Percentiles rank a stretch among this genome's conserved stretches.
Conservation (phyloP, 805 yeast genomes). For the Saccharomycopsis sp. region DNA sequence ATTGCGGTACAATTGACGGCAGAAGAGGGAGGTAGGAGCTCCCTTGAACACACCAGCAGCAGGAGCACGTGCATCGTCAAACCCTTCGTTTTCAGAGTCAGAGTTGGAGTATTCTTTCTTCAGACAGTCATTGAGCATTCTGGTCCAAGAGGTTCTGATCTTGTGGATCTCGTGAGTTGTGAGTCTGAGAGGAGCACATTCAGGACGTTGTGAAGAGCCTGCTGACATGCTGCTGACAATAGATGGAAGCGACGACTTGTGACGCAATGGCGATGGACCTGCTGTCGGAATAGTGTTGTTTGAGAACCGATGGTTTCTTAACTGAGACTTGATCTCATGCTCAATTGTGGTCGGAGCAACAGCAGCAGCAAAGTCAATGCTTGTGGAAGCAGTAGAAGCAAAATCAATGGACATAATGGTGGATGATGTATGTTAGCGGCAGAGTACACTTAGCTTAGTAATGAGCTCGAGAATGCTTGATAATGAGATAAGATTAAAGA, state of each 20-base stretch:
- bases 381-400: not conserved
- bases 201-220: not conserved
- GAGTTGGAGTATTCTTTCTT: not conserved
- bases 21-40: slow-evolving; percentile 42
- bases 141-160: slow-evolving; percentile 34
- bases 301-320: not conserved
- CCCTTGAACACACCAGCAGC: slow-evolving; percentile 28
- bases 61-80: slow-evolving; percentile 10
- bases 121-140: slow-evolving; percentile 30
- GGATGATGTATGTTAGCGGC: no score
- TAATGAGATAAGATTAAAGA: no score
- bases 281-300: not conserved
- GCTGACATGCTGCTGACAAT: not conserved
- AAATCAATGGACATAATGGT: not conserved
- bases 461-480: no score
- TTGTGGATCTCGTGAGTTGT: slow-evolving; percentile 29
- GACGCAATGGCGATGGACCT: not conserved
- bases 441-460: no score
- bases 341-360: not conserved
- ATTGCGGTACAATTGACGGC: slow-evolving; percentile 52
- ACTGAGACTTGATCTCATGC: slow-evolving; percentile 1
- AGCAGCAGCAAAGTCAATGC: not conserved
- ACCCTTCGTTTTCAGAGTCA: not conserved
- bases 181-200: slow-evolving; percentile 3
- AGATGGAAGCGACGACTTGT: not conserved